Percentiles rank a stretch among this genome's conserved stretches.
These are phyloP conservation scores for Backusella circina DNA, from an alignment of 192 early-diverging fungal genomes.

Conservation along the genomic window DNA sequence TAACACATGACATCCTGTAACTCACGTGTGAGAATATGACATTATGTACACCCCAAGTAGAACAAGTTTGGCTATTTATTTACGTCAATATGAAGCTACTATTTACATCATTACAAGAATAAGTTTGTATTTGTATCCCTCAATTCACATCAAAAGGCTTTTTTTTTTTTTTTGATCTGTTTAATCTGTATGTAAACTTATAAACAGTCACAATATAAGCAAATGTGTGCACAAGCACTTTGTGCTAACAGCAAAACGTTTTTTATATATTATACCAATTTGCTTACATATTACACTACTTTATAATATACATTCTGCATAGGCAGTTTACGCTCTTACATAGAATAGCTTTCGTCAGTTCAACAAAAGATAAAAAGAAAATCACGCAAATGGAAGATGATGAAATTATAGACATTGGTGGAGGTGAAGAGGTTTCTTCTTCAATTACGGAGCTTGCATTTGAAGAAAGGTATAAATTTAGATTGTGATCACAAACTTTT, in stretches of 20 bases:
- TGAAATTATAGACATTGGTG: conserved; percentile 22
- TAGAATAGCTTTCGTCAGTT: not conserved
- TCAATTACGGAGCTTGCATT: not conserved
- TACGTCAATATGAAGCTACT: not conserved
- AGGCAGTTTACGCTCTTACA: not conserved
- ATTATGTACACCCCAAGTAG: not conserved
- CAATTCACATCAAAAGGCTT: not conserved
- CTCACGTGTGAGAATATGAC: conserved; percentile 2
- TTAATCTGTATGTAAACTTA: not conserved
- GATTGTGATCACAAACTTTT: conserved; percentile 2
- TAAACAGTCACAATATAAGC: not conserved
- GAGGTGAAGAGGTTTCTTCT: not conserved
- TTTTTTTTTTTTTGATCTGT: not conserved
- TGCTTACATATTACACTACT: not conserved
- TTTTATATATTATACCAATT: not conserved
- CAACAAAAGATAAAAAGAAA: not conserved
- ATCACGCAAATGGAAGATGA: conserved; percentile 18
- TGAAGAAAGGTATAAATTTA: not conserved
- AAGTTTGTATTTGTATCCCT: not conserved
- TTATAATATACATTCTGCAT: not conserved
- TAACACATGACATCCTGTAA: not conserved
- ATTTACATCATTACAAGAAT: not conserved
- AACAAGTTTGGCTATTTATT: not conserved
- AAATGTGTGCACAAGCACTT: not conserved
- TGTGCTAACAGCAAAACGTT: not conserved